phyloP scores from a whole-genome alignment of 441 rosid genomes.

The Pelargonium australe region DNA sequence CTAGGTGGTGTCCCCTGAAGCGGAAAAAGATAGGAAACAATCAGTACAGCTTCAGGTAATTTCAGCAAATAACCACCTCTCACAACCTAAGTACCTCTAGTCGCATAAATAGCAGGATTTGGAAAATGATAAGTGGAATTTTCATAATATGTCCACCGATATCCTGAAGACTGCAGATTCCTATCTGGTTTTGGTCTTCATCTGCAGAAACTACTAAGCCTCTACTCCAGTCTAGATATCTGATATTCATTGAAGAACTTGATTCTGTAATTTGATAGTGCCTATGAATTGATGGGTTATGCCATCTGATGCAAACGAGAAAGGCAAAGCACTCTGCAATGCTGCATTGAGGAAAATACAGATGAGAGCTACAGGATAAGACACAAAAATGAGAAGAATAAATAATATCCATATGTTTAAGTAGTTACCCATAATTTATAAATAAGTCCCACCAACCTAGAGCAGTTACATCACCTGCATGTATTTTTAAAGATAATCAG shows the following conservation, averaged over 20 bases:
- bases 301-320: conserved; percentile 64
- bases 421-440: conserved; percentile 49
- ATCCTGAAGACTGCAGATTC: conserved; percentile 50
- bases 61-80: conserved; percentile 8
- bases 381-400: background rate
- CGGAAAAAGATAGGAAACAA: background rate
- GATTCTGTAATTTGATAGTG: conserved; percentile 39
- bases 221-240: conserved; percentile 55
- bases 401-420: conserved; percentile 5
- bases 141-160: conserved; percentile 69
- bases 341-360: conserved; percentile 28
- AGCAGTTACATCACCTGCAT: conserved; percentile 54
- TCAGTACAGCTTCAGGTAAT: no score
- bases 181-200: conserved; percentile 39
- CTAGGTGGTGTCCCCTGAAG: conserved; percentile 56
- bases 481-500: conserved; percentile 11
- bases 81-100: conserved; percentile 42
- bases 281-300: conserved; percentile 60
- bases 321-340: conserved; percentile 65
- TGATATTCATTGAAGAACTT: conserved; percentile 37
- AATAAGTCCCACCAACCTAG: conserved; percentile 74
- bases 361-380: conserved; percentile 11
- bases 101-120: conserved; percentile 57
- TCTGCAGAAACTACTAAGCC: conserved; percentile 44
- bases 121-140: conserved; percentile 48